These are phyloP conservation scores for Candida coleopterorum DNA, from an alignment of 805 yeast genomes.

Conservation along the genomic window DNA sequence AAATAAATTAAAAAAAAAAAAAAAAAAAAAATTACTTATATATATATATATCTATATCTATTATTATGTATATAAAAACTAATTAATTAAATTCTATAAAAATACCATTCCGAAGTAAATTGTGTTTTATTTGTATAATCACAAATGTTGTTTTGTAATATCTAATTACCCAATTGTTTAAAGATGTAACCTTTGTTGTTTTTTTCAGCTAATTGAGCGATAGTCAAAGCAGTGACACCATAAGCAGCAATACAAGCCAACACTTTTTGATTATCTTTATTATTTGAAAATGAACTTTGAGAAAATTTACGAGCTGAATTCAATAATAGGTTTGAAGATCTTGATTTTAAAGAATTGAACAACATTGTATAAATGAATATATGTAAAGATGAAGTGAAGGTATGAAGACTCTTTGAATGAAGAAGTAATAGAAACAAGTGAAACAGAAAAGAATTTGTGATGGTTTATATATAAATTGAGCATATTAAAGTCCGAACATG, in stretches of 20 bases:
- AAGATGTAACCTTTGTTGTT: slow-evolving; percentile 24
- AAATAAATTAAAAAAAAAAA: slow-evolving; percentile 6
- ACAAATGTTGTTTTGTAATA: neutral
- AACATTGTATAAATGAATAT: neutral
- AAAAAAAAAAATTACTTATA: too few relatives aligned
- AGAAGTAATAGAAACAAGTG: too few relatives aligned
- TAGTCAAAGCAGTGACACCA: slow-evolving; percentile 21
- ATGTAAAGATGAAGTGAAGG: too few relatives aligned
- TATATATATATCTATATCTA: too few relatives aligned
- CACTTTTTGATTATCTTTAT: slow-evolving; percentile 5
- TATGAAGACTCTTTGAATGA: too few relatives aligned
- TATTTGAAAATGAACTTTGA: neutral
- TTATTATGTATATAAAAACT: too few relatives aligned
- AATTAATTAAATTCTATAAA: too few relatives aligned
- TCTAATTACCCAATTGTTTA: slow-evolving; percentile 27
- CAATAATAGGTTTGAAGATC: neutral
- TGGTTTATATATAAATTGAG: too few relatives aligned
- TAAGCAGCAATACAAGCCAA: slow-evolving; percentile 10
- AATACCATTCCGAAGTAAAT: too few relatives aligned
- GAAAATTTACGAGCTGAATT: slow-evolving; percentile 4
- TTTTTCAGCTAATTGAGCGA: slow-evolving; percentile 28
- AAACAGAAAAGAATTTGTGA: too few relatives aligned
- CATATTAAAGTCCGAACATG: too few relatives aligned
- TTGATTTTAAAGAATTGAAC: neutral
- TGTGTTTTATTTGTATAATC: too few relatives aligned